A percentile compares a stretch with the other conserved stretches of the same genome.
These are phyloP conservation scores for Orobanche coerulescens DNA, from an alignment of 257 asterid genomes.

Conservation along the genomic window DNA sequence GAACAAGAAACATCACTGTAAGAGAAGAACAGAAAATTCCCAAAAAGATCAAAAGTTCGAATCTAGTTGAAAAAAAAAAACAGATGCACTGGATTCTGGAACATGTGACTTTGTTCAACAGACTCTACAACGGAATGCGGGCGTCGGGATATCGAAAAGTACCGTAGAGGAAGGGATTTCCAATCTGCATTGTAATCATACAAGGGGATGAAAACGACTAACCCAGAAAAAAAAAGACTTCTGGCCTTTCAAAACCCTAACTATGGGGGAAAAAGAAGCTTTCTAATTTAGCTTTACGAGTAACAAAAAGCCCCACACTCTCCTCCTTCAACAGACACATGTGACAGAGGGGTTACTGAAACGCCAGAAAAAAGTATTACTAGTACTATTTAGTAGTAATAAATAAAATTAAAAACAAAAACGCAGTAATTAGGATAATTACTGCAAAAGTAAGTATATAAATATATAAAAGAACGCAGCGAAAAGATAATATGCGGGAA, in stretches of 20 bases:
- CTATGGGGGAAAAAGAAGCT: slow-evolving; percentile 22
- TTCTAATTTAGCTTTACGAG: slow-evolving; percentile 20
- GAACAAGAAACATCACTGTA: not conserved
- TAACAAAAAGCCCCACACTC: slow-evolving; percentile 24
- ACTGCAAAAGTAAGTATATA: not conserved
- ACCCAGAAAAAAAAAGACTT: slow-evolving; percentile 20
- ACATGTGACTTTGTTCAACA: slow-evolving; percentile 17
- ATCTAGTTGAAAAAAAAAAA: slow-evolving; percentile 17
- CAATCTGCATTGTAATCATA: slow-evolving; percentile 23
- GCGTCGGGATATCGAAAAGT: slow-evolving; percentile 12
- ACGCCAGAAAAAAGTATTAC: slow-evolving; percentile 26
- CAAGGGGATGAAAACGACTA: slow-evolving; percentile 16
- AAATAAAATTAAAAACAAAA: not conserved
- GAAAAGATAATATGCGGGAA: not conserved
- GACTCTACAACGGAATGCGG: not conserved
- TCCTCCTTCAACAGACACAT: too few relatives aligned
- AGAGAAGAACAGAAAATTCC: not conserved
- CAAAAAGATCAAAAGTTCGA: slow-evolving; percentile 15
- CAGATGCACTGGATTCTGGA: slow-evolving; percentile 18
- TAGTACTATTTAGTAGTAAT: not conserved
- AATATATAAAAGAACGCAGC: not conserved
- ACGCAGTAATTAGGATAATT: not conserved
- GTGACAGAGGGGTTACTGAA: slow-evolving; percentile 20
- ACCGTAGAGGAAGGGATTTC: slow-evolving; percentile 13
- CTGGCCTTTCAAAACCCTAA: slow-evolving; percentile 33